Evolutionary conservation across 2,329 filamentous ascomycete species (phyloP).

Genomic region (Bipolaris sorokiniana): DNA sequence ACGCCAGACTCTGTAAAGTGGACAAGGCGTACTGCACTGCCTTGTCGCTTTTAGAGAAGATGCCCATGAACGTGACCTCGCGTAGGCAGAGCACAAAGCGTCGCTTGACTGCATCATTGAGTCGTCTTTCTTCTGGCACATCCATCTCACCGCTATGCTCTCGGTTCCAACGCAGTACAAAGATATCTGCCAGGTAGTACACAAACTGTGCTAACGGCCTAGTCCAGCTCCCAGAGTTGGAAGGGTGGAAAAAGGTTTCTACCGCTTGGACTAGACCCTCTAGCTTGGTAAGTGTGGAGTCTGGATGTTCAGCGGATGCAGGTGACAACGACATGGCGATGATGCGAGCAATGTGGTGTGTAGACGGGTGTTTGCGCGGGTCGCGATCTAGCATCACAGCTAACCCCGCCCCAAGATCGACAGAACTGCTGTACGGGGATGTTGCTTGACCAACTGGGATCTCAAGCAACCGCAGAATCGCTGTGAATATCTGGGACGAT

Average conservation of each 20-base stretch:
- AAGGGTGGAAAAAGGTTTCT: slow-evolving; percentile 98
- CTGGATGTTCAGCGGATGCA: slow-evolving; percentile 73
- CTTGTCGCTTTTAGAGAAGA: slow-evolving; percentile 93
- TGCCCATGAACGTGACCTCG: slow-evolving; percentile 97
- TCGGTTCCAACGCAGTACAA: slow-evolving; percentile 96
- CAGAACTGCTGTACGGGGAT: slow-evolving; percentile 80
- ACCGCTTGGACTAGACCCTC: slow-evolving; percentile 93
- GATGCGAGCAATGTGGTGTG: slow-evolving; percentile 91
- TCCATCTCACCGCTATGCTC: slow-evolving; percentile 93
- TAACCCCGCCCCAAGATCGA: slow-evolving; percentile 83
- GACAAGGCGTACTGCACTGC: slow-evolving; percentile 91
- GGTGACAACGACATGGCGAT: slow-evolving; percentile 93
- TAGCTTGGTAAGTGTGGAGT: slow-evolving; percentile 81
- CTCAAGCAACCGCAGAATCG: slow-evolving; percentile 85
- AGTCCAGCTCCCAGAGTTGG: slow-evolving; percentile 92
- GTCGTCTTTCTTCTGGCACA: slow-evolving; percentile 76
- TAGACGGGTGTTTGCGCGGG: slow-evolving; percentile 87
- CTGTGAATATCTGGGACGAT: slow-evolving; percentile 90
- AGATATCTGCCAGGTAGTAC: slow-evolving; percentile 92
- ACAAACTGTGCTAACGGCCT: slow-evolving; percentile 87
- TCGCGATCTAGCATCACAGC: slow-evolving; percentile 90
- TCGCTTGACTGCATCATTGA: slow-evolving; percentile 80
- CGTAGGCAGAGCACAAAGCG: slow-evolving; percentile 88
- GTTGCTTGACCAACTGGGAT: slow-evolving; percentile 96
- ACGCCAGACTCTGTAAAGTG: slow-evolving; percentile 86